Evolutionary conservation across 2,329 filamentous ascomycete genomes (phyloP).

Genomic region (Didymella keratinophila): DNA sequence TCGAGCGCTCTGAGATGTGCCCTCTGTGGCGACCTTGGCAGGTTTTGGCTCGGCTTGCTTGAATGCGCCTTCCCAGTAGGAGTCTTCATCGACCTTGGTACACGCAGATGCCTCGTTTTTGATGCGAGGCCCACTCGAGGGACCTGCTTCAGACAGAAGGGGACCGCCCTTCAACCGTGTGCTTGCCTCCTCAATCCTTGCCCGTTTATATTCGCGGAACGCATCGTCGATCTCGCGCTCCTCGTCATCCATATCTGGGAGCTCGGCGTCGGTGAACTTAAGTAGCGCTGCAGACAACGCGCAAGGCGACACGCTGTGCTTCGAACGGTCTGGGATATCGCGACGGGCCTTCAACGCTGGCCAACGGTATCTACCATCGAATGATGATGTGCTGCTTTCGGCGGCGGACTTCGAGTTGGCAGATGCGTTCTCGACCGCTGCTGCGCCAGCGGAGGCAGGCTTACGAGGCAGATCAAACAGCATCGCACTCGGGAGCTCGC

Average conservation of each 20-base stretch:
- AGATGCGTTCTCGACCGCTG: not conserved
- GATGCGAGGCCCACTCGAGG: not conserved
- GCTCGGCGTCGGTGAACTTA: not conserved
- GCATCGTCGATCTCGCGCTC: not conserved
- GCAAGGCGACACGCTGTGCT: slow-evolving; percentile 10
- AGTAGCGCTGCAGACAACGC: slow-evolving; percentile 9
- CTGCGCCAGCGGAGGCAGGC: not conserved
- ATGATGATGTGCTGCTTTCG: not conserved
- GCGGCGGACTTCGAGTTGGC: not conserved
- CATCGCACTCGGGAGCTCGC: slow-evolving; percentile 27
- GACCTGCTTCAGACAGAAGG: not conserved
- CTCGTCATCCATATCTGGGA: not conserved
- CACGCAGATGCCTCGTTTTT: not conserved
- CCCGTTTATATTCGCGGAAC: slow-evolving; percentile 13
- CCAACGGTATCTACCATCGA: not conserved
- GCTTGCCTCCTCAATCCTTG: not conserved
- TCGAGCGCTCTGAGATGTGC: slow-evolving; percentile 1
- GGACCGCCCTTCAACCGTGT: not conserved
- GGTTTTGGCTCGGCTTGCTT: not conserved
- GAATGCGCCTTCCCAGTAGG: slow-evolving; percentile 13
- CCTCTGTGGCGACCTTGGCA: not conserved
- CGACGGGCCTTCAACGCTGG: not conserved
- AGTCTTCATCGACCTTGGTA: not conserved
- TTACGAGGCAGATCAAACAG: slow-evolving; percentile 24
- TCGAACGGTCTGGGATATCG: slow-evolving; percentile 6